Evolutionary conservation across 345 rosid species (phyloP).

Genomic region (Arabidopsis thaliana): DNA sequence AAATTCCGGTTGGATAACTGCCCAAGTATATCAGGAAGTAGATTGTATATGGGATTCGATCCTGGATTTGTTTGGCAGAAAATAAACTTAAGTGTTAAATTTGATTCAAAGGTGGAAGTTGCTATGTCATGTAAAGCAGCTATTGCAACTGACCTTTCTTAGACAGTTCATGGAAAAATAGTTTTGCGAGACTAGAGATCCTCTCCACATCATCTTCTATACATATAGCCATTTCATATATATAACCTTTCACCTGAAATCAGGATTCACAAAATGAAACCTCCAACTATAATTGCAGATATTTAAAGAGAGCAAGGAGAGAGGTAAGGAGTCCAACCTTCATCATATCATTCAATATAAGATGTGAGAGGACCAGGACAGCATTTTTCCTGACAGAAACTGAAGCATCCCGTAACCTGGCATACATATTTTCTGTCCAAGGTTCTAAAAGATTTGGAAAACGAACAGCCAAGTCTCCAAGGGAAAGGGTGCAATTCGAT

Average conservation of each 20-base stretch:
- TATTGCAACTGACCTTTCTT: constrained; percentile 73
- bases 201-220: constrained; percentile 88
- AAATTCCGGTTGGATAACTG: constrained; percentile 75
- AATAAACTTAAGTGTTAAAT: constrained; percentile 30
- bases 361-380: constrained; percentile 96
- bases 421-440: constrained; percentile 97
- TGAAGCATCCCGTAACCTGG: constrained; percentile 75
- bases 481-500: constrained; percentile 92
- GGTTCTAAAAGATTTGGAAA: constrained; percentile 96
- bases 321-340: constrained; percentile 58
- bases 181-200: constrained; percentile 89
- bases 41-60: constrained; percentile 92
- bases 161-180: constrained; percentile 89
- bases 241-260: constrained; percentile 90
- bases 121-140: constrained; percentile 15
- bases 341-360: constrained; percentile 99
- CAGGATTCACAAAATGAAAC: constrained; percentile 43
- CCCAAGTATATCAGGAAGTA: constrained; percentile 95
- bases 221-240: constrained; percentile 90
- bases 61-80: constrained; percentile 56
- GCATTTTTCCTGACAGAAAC: constrained; percentile 94
- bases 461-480: constrained; percentile 96
- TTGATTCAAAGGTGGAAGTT: constrained; percentile 15
- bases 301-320: constrained; percentile 26
- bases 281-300: constrained; percentile 24